Base-by-base conservation (phyloP, 352 stramenopile genomes). In the Pythium brassicae region DNA sequence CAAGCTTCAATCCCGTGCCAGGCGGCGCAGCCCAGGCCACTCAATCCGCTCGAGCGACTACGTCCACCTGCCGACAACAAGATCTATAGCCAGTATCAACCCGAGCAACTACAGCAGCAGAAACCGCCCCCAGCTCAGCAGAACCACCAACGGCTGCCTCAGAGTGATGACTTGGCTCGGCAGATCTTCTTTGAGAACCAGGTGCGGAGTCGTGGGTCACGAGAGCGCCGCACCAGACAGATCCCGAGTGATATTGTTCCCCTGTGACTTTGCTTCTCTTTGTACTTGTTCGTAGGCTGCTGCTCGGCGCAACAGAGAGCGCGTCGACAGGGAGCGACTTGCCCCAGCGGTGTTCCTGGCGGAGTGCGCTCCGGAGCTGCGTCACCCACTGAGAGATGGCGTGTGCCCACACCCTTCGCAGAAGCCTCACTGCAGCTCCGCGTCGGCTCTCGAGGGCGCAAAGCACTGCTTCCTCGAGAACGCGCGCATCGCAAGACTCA, bases 141-240 rank as follows among this genome's bases (percentile, higher is more conserved):
- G 26, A 34, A 45, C 37, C 9, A 44, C 37, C 37, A n/a, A 7
- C 37, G n/a, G n/a, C n/a, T n/a, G n/a, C n/a, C n/a, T n/a, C n/a
- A n/a, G 15, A 35, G 42, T 44, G 56, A 68, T n/a, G 45, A 63
- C n/a, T 1, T 47, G 10, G 54, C 52, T n/a, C 64, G 76, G 2
- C 60, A 80, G 25, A 63, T 83, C 26, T 89, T 74, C 61, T 79
- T 87, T 23, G 79, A 89, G 53, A 87, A 86, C 55, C 76, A 89
- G 66, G 78, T 85, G 25, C 40, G n/a, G n/a, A n/a, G n/a, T n/a
- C n/a, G n/a, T n/a, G n/a, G n/a, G n/a, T n/a, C n/a, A n/a, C n/a
- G n/a, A n/a, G n/a, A n/a, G n/a, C n/a, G n/a, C n/a, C n/a, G n/a
- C n/a, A n/a, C n/a, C n/a, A n/a, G n/a, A n/a, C n/a, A n/a, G n/a